Base-by-base conservation (phyloP, 148 eudicot species). In the Drosera capensis region DNA sequence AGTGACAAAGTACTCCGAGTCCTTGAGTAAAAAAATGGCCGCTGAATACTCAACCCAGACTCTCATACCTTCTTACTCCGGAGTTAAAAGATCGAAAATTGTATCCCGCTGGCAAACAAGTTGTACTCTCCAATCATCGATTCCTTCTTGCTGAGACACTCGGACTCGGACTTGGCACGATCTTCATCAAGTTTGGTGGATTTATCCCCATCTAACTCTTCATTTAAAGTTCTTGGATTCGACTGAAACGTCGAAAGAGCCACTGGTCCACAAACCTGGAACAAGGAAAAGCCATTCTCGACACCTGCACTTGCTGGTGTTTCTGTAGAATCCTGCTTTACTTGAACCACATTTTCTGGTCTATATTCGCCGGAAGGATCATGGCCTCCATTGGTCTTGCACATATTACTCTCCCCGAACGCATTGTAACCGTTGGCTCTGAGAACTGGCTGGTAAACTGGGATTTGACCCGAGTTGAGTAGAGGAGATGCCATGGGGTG, bases 61-160 rank as follows among this genome's bases (percentile, higher is more conserved):
- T 60, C 68, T 57, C 65, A 53, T 15, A 57, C 62, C 70, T 52
- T 26, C 18, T 29, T 48, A 28, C 58, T 60, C 43, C 29, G 11
- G 43, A 46, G 51, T 61, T 57, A 80, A 65, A 73, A 78, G 65
- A 85, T 57, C 3, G 95, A 78, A 76, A 90, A 83, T 62, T 64
- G 60, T 65, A 80, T 66, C 51, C 86, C 94, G 18, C 73, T 90
- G 61, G 93, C 86, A 71, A 90, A 90, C 68, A 84, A 68, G 65
- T 84, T 80, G 70, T 90, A 90, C 64, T 90, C 97, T 71, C 78
- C 95, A 39, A 80, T 50, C 20, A 58, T 54, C 23, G 44, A 41
- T 25, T 71, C 85, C 60, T 82, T 72, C 71, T 69, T 68, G 62
- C 66, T 58, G 68, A 64, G 41, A 3, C 38, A 34, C 38, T 51